Evolutionary conservation across 1,139 yeast genomes (phyloP), one percentile per base, ranked within the genome.

Genomic region (Taphrina communis): DNA sequence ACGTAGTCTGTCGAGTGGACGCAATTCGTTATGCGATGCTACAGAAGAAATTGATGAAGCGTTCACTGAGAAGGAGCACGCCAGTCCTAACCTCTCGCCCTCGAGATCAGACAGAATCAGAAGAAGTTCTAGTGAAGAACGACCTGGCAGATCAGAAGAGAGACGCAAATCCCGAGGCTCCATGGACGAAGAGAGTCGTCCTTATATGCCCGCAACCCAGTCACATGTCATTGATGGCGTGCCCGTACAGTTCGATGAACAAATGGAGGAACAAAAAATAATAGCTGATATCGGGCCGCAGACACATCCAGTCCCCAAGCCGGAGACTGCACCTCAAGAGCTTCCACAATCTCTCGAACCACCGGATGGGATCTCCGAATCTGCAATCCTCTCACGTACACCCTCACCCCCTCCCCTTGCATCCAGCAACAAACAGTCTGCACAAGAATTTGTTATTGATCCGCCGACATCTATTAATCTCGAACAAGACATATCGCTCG

Each of bases 261-360:
- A 63, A 31, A 8, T 35, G 11, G 61, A 63, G 46, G 67, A 63
- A 39, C 61, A 53, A 19, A 57, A 63, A 39, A 63, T 63, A 25
- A 55, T 63, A n/a, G 67, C 67, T 14, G 67, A 63, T 38, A 63
- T 63, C 14, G 67, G 67, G 8, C 67, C 61, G 6, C 67, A 63
- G 46, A 39, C 51, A 12, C 67, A 55, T 17, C 55, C 58, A 41
- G 61, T 63, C 4, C 67, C 61, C 46, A 53, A 48, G 19, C 67
- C 67, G 8, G 67, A 63, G 19, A 35, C 52, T 35, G 48, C 67
- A n/a, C 46, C 19, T 39, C 60, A 56, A 9, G 53, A 50, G 36
- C 12, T 50, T 5, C 53, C 36, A 5, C 53, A 50, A 25, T 50
- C 53, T 11, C 53, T 50, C 12, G 36, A 14, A 9, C 42, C 57